Evolutionary conservation across 2,329 filamentous ascomycete species (phyloP).

Genomic region (Truncatella angustata): DNA sequence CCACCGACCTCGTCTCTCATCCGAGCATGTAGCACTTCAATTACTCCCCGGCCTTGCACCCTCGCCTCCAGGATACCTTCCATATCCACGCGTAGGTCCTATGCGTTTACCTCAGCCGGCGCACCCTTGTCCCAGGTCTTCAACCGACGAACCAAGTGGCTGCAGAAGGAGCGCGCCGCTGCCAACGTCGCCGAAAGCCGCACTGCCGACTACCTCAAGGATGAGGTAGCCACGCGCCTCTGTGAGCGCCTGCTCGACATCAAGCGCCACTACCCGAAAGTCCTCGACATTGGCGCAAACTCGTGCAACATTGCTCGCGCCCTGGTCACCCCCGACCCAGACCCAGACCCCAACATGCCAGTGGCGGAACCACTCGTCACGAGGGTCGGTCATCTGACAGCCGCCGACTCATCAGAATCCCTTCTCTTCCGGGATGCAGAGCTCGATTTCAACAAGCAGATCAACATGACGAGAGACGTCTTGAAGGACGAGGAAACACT

Average conservation of each 20-base stretch:
- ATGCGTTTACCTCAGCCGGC: conserved; percentile 76
- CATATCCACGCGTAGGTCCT: conserved; percentile 46
- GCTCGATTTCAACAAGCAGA: conserved; percentile 69
- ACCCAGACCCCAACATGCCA: conserved; percentile 55
- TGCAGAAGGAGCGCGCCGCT: conserved; percentile 87
- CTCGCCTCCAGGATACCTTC: not conserved
- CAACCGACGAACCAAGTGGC: conserved; percentile 81
- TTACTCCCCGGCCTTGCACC: conserved; percentile 1
- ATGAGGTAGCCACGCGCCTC: conserved; percentile 82
- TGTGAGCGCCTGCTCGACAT: conserved; percentile 90
- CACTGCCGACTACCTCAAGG: conserved; percentile 86
- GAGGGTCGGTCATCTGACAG: conserved; percentile 72
- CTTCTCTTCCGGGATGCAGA: conserved; percentile 79
- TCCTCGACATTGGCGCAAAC: conserved; percentile 92
- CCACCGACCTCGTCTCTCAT: conserved; percentile 17
- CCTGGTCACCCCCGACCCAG: conserved; percentile 68
- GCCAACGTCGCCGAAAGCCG: conserved; percentile 67
- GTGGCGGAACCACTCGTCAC: conserved; percentile 64
- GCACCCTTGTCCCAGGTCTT: conserved; percentile 85
- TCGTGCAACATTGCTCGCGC: conserved; percentile 90
- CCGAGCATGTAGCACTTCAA: conserved; percentile 11
- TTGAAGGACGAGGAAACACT: conserved; percentile 73
- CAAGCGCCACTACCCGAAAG: conserved; percentile 79
- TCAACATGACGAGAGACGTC: conserved; percentile 72
- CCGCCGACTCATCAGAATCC: conserved; percentile 75